phyloP scores from a whole-genome alignment of 2,329 filamentous ascomycete species.

The Nectriaceae sp. region DNA sequence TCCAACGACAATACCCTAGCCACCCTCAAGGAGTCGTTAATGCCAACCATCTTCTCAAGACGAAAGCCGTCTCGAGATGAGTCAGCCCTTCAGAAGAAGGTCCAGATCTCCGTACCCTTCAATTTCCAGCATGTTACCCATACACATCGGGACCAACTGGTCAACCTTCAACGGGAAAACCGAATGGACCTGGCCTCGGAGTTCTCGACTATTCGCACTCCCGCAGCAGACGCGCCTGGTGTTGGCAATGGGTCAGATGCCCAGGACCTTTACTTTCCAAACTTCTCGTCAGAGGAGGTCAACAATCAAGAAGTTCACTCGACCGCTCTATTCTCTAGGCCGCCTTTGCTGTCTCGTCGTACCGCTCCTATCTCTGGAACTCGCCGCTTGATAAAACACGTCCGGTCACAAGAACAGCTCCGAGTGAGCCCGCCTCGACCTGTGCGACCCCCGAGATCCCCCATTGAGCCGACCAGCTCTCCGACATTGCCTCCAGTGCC shows the following conservation, averaged over 20 bases:
- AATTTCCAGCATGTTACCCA: conserved; percentile 69
- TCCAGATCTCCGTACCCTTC: conserved; percentile 63
- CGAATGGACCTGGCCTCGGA: conserved; percentile 46
- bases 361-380: conserved; percentile 23
- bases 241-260: conserved; percentile 29
- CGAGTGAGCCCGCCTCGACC: conserved; percentile 50
- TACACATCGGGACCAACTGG: conserved; percentile 51
- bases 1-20: conserved; percentile 35
- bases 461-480: conserved; percentile 34
- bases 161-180: conserved; percentile 42
- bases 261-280: conserved; percentile 47
- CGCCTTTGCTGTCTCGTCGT: conserved; percentile 19
- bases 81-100: conserved; percentile 36
- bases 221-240: conserved; percentile 16
- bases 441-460: conserved; percentile 47
- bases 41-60: conserved; percentile 54
- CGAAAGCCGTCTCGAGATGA: conserved; percentile 45
- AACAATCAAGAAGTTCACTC: conserved; percentile 15
- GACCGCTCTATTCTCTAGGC: conserved; percentile 11
- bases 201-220: conserved; percentile 42
- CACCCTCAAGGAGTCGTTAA: conserved; percentile 45
- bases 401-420: conserved; percentile 53
- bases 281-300: conserved; percentile 41
- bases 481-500: conserved; percentile 43
- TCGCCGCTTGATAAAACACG: conserved; percentile 43